phyloP scores from a whole-genome alignment of 441 rosid genomes.

The Euphorbia schlechtendalii region DNA sequence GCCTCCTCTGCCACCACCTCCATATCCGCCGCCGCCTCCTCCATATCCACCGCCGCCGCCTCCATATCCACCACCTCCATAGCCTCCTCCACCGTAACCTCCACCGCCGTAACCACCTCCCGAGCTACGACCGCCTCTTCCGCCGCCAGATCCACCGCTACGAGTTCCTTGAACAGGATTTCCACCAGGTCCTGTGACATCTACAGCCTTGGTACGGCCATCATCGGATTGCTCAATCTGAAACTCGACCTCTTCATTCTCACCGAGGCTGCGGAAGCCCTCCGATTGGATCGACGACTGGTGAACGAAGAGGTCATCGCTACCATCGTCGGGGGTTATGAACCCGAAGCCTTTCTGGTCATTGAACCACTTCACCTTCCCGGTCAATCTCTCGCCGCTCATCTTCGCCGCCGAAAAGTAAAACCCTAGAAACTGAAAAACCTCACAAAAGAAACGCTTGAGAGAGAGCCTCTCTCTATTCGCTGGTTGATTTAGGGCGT shows the following conservation, averaged over 20 bases:
- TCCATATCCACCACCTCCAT: slow-evolving; percentile 27
- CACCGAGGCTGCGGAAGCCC: slow-evolving; percentile 56
- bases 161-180: slow-evolving; percentile 30
- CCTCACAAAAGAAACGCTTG: background rate
- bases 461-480: slow-evolving; percentile 3
- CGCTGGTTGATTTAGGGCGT: slow-evolving; percentile 5
- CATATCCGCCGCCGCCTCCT: slow-evolving; percentile 24
- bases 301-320: slow-evolving; percentile 78
- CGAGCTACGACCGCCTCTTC: slow-evolving; percentile 24
- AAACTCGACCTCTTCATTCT: slow-evolving; percentile 64
- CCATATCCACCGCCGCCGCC: slow-evolving; percentile 40
- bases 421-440: slow-evolving; percentile 16
- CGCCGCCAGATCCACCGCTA: slow-evolving; percentile 27
- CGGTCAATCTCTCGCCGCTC: slow-evolving; percentile 48
- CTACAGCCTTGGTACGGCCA: slow-evolving; percentile 59
- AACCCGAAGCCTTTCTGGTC: slow-evolving; percentile 70
- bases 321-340: slow-evolving; percentile 60
- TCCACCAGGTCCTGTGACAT: slow-evolving; percentile 67
- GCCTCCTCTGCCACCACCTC: slow-evolving; percentile 26
- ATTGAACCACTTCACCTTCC: slow-evolving; percentile 74
- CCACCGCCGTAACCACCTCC: slow-evolving; percentile 28
- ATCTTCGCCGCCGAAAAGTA: slow-evolving; percentile 27
- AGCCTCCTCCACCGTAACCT: slow-evolving; percentile 7
- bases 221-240: slow-evolving; percentile 36
- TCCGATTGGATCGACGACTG: slow-evolving; percentile 63